A percentile compares a stretch with the other conserved stretches of the same genome.
These are phyloP conservation scores for Osmanthus fragrans DNA, from an alignment of 257 asterid species.

Conservation along the genomic window DNA sequence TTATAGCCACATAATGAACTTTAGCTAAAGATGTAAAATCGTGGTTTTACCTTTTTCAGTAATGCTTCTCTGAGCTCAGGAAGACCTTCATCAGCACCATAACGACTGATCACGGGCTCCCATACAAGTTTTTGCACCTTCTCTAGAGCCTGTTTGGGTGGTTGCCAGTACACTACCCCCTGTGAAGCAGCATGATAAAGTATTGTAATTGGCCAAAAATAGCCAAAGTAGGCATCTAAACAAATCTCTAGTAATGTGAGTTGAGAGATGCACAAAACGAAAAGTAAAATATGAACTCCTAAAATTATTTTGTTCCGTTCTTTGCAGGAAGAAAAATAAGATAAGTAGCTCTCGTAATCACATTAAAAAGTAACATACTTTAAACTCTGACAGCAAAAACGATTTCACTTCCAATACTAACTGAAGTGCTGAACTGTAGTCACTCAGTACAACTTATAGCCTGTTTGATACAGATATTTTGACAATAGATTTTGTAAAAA, in stretches of 20 bases:
- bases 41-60: conserved; percentile 54
- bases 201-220: background rate
- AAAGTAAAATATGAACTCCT: background rate
- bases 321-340: background rate
- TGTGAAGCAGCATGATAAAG: conserved; percentile 26
- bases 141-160: conserved; percentile 79
- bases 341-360: background rate
- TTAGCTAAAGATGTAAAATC: conserved; percentile 9
- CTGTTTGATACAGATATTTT: too few species aligned
- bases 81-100: conserved; percentile 96
- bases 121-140: conserved; percentile 69
- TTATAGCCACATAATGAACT: conserved; percentile 3
- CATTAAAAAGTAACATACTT: background rate
- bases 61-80: conserved; percentile 89
- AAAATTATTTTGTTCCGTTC: background rate
- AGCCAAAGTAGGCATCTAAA: background rate
- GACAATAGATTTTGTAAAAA: too few species aligned
- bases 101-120: conserved; percentile 86
- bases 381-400: background rate
- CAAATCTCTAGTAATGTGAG: background rate
- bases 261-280: background rate
- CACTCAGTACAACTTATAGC: background rate
- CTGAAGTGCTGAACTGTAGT: background rate
- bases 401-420: conserved; percentile 3
- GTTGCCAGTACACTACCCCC: conserved; percentile 99